phyloP scores from a whole-genome alignment of 352 stramenopile genomes.

The Pythium sp. region DNA sequence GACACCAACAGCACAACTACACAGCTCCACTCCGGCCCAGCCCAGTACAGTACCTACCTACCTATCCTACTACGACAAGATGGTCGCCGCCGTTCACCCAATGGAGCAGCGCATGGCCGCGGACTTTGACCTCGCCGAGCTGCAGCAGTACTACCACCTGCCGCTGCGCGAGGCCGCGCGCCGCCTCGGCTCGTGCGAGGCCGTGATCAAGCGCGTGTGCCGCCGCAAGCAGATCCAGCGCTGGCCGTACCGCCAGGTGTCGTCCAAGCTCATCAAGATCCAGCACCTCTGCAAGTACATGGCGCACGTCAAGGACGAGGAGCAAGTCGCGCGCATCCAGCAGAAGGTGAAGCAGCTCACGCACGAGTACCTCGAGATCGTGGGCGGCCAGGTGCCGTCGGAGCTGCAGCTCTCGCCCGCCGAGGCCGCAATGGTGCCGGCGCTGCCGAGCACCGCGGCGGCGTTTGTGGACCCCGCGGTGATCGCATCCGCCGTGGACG shows the following conservation, averaged over 20 bases:
- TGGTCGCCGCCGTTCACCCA: conserved; percentile 15
- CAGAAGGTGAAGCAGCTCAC: conserved; percentile 79
- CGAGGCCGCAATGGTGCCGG: conserved; percentile 51
- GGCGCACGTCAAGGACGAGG: conserved; percentile 64
- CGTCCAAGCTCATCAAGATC: conserved; percentile 84
- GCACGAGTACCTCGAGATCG: conserved; percentile 75
- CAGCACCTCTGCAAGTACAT: conserved; percentile 86
- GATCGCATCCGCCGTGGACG: conserved; percentile 45
- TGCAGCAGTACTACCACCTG: conserved; percentile 86
- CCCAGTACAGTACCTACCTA: neutral
- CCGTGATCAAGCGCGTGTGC: conserved; percentile 81
- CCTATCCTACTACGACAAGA: neutral
- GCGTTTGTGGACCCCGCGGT: conserved; percentile 51
- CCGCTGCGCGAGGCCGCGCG: conserved; percentile 72
- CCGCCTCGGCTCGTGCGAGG: conserved; percentile 73
- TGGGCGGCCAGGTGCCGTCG: conserved; percentile 69
- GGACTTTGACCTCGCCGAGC: conserved; percentile 76
- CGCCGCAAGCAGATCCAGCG: conserved; percentile 75
- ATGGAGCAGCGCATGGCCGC: conserved; percentile 40
- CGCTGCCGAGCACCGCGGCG: conserved; percentile 36
- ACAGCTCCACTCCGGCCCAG: neutral
- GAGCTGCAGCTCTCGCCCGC: conserved; percentile 60
- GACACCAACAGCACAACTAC: neutral
- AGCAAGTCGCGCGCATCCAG: conserved; percentile 72
- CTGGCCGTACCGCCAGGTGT: conserved; percentile 85